Evolutionary conservation across 2,329 filamentous ascomycete species (phyloP).

Genomic region (Diaporthe citriasiana): DNA sequence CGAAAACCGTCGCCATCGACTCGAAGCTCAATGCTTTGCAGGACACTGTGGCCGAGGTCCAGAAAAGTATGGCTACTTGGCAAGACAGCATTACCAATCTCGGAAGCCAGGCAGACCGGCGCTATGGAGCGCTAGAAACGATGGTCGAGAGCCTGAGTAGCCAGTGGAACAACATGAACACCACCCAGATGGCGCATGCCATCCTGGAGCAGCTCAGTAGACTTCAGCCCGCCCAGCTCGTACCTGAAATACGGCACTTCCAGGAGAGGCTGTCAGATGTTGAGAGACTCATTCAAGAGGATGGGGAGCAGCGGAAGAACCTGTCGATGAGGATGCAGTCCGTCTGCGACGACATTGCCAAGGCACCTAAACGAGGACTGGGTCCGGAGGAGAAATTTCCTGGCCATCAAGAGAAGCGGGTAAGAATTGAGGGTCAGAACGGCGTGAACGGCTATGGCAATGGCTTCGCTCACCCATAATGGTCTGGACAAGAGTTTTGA

Average conservation of each 20-base stretch:
- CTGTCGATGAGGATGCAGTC: background rate
- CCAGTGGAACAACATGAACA: conserved; percentile 40
- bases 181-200: conserved; percentile 30
- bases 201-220: conserved; percentile 40
- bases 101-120: background rate
- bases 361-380: conserved; percentile 5
- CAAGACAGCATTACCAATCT: background rate
- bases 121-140: conserved; percentile 24
- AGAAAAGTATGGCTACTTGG: background rate
- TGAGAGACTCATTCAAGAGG: conserved; percentile 17
- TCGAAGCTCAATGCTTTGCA: conserved; percentile 6
- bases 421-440: conserved; percentile 29
- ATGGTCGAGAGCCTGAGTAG: conserved; percentile 35
- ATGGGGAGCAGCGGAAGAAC: background rate
- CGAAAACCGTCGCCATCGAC: conserved; percentile 7
- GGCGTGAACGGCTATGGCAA: conserved; percentile 30
- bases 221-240: conserved; percentile 9
- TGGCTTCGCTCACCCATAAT: conserved; percentile 16
- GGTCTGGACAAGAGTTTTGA: background rate
- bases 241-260: conserved; percentile 35
- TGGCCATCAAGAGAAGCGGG: conserved; percentile 19
- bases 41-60: background rate
- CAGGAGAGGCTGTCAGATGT: conserved; percentile 31
- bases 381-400: conserved; percentile 3
- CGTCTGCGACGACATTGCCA: background rate